phyloP scores from a whole-genome alignment of 495 filamentous ascomycete species.

The Neohortaea acidophila region DNA sequence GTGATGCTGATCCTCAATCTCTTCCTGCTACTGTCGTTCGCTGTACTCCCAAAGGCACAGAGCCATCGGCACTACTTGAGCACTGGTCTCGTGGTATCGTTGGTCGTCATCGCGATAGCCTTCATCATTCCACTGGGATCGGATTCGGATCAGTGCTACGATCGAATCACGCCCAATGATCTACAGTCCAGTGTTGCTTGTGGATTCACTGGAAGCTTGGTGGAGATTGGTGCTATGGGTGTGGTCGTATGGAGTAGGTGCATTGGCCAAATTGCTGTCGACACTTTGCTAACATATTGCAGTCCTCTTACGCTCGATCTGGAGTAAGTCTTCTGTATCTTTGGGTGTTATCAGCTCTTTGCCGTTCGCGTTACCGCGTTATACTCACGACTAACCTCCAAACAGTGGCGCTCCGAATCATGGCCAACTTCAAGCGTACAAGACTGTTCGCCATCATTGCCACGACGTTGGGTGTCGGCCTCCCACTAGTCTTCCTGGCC shows the following conservation, averaged over 20 bases:
- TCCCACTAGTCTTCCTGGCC: slow-evolving; percentile 21
- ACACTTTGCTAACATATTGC: neutral
- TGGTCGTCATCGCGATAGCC: slow-evolving; percentile 15
- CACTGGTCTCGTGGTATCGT: slow-evolving; percentile 19
- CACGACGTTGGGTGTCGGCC: slow-evolving; percentile 17
- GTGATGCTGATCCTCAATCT: slow-evolving; percentile 21
- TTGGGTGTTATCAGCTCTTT: too few relatives aligned
- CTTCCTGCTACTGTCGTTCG: slow-evolving; percentile 26
- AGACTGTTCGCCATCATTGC: slow-evolving; percentile 18
- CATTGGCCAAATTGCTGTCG: too few relatives aligned
- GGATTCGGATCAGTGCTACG: slow-evolving; percentile 21
- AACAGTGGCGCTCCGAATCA: slow-evolving; percentile 25
- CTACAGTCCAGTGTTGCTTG: slow-evolving; percentile 20
- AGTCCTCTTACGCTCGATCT: slow-evolving; percentile 26
- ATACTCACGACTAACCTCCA: too few relatives aligned
- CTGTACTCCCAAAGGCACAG: slow-evolving; percentile 21
- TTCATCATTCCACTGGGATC: slow-evolving; percentile 24
- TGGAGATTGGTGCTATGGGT: slow-evolving; percentile 22
- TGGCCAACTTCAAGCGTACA: slow-evolving; percentile 23
- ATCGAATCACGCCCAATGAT: slow-evolving; percentile 26
- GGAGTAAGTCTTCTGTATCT: too few relatives aligned
- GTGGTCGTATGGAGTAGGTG: slow-evolving; percentile 23
- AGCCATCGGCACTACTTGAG: slow-evolving; percentile 27
- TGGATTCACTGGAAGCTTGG: slow-evolving; percentile 23
- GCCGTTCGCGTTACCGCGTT: too few relatives aligned